Conservation (phyloP, 1,284 basidiomycete genomes). For the Porphyrellus sp. region DNA sequence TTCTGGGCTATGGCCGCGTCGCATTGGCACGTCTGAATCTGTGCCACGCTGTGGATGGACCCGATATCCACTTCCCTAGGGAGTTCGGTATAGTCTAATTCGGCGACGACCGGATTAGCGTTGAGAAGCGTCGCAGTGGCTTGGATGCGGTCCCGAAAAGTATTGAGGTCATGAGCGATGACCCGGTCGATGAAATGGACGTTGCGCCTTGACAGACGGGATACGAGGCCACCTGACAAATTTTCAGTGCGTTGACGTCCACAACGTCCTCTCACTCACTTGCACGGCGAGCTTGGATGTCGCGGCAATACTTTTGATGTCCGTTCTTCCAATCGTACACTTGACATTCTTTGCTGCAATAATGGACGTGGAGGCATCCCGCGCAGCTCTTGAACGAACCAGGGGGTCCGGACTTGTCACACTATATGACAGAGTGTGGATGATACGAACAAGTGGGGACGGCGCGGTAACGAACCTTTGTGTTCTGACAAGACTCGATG, state of each 20-base stretch:
- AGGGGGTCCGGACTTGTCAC: constrained; percentile 25
- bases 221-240: constrained; percentile 22
- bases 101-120: constrained; percentile 23
- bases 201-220: constrained; percentile 26
- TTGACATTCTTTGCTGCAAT: constrained; percentile 33
- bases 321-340: constrained; percentile 30
- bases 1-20: constrained; percentile 23
- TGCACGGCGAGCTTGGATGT: constrained; percentile 29
- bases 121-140: not conserved
- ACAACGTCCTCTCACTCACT: constrained; percentile 11
- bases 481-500: constrained; percentile 30
- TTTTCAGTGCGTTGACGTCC: constrained; percentile 1
- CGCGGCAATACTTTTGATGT: constrained; percentile 28
- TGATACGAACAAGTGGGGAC: not conserved
- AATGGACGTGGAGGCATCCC: constrained; percentile 31
- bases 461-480: constrained; percentile 16
- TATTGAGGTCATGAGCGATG: constrained; percentile 19
- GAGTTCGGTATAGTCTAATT: constrained; percentile 28
- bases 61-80: constrained; percentile 23
- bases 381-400: constrained; percentile 31
- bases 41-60: constrained; percentile 6
- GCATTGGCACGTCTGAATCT: constrained; percentile 25
- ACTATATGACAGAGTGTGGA: constrained; percentile 15
- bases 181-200: constrained; percentile 28
- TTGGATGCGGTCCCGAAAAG: constrained; percentile 23